These are phyloP conservation scores for Phytopythium montanum DNA, from an alignment of 352 stramenopile genomes.

Conservation along the genomic window DNA sequence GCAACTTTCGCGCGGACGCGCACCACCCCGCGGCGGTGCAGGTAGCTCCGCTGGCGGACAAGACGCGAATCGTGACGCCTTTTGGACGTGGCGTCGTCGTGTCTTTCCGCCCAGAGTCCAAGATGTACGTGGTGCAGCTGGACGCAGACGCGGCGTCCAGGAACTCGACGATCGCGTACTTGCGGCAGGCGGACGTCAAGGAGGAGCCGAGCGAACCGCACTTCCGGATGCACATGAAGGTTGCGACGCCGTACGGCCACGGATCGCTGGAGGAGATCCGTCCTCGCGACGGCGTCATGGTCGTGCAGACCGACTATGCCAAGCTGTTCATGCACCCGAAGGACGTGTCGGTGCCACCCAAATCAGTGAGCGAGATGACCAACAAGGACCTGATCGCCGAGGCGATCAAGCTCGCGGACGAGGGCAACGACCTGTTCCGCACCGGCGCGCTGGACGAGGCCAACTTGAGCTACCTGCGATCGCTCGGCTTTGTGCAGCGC, in stretches of 20 bases:
- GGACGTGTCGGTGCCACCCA: slow-evolving; percentile 63
- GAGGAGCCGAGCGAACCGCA: slow-evolving; percentile 65
- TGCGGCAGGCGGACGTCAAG: slow-evolving; percentile 59
- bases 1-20: slow-evolving; percentile 54
- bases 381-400: slow-evolving; percentile 74
- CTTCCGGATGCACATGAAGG: slow-evolving; percentile 77
- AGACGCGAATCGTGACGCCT: slow-evolving; percentile 65
- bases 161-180: slow-evolving; percentile 61
- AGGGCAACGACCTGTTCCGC: slow-evolving; percentile 73
- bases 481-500: slow-evolving; percentile 66
- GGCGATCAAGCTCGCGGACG: slow-evolving; percentile 57
- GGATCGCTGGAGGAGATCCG: slow-evolving; percentile 70
- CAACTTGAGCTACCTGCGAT: slow-evolving; percentile 72
- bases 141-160: slow-evolving; percentile 54
- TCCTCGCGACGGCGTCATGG: slow-evolving; percentile 53
- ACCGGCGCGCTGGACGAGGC: slow-evolving; percentile 54
- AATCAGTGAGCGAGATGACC: slow-evolving; percentile 67
- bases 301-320: slow-evolving; percentile 62
- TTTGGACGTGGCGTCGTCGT: slow-evolving; percentile 74
- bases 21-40: slow-evolving; percentile 68
- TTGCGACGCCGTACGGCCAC: slow-evolving; percentile 66
- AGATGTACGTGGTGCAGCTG: slow-evolving; percentile 82
- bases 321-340: slow-evolving; percentile 81
- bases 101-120: slow-evolving; percentile 61
- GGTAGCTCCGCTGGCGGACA: slow-evolving; percentile 62